These are phyloP conservation scores for Sporothrix sp. DNA, from an alignment of 2,329 filamentous ascomycete genomes.

Conservation along the genomic window DNA sequence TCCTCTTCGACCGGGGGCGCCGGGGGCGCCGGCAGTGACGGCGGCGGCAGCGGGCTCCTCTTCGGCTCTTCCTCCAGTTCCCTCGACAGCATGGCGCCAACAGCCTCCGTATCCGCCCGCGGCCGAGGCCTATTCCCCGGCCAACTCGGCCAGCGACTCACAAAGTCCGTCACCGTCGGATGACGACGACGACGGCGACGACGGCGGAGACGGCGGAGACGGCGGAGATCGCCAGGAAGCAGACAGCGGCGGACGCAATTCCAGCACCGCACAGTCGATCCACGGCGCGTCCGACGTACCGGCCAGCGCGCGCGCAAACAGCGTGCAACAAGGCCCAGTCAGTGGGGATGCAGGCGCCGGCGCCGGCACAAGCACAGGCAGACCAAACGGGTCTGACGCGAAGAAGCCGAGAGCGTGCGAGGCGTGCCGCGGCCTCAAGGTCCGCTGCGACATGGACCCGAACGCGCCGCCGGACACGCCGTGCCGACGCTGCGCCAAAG, in stretches of 20 bases:
- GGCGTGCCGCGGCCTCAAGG: conserved; percentile 65
- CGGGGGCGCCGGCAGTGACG: not conserved
- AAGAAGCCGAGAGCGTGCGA: conserved; percentile 67
- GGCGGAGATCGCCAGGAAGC: not conserved
- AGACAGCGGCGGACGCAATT: not conserved
- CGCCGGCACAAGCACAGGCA: not conserved
- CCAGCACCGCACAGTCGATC: not conserved
- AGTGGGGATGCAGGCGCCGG: not conserved
- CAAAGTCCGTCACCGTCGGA: conserved; percentile 8
- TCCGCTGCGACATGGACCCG: conserved; percentile 72
- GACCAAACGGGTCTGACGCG: conserved; percentile 31
- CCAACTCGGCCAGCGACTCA: conserved; percentile 11
- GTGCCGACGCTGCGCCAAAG: conserved; percentile 71
- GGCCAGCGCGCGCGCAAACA: not conserved
- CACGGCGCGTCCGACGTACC: not conserved
- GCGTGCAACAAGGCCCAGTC: not conserved
- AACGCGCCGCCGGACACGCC: conserved; percentile 46
- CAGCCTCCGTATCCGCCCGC: not conserved
- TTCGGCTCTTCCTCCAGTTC: not conserved
- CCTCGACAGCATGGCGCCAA: not conserved
- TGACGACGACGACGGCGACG: conserved; percentile 20
- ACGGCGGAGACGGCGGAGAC: not conserved
- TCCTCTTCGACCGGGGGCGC: conserved; percentile 11
- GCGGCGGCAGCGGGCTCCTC: not conserved
- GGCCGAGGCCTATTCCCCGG: conserved; percentile 5